phyloP scores from a whole-genome alignment of 768 basidiomycete species.

The Guyanaporus albipodus region DNA sequence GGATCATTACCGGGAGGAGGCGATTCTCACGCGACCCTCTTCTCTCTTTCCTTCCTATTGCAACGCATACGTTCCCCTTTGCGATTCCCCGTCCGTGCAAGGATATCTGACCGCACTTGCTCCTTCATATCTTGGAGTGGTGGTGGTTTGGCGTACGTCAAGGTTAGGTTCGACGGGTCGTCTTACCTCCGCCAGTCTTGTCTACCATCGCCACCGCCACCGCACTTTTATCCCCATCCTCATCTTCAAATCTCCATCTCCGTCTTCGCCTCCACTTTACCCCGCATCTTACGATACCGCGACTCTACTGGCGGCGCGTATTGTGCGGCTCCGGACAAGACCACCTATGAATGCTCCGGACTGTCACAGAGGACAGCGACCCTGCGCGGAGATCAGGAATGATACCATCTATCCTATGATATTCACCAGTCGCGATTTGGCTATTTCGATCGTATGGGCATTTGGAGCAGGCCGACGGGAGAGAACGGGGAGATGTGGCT shows the following conservation, averaged over 20 bases:
- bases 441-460: not conserved
- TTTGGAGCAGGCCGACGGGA: no score
- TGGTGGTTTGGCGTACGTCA: no score
- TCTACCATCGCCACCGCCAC: not conserved
- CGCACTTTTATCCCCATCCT: slow-evolving; percentile 1
- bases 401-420: no score
- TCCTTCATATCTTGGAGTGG: no score
- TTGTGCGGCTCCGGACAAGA: slow-evolving; percentile 5
- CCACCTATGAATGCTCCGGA: not conserved
- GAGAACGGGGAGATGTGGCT: not conserved
- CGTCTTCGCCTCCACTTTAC: not conserved
- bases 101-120: no score
- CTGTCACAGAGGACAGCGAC: not conserved
- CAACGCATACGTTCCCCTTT: no score
- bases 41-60: no score
- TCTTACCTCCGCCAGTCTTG: slow-evolving; percentile 3
- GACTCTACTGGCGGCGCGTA: not conserved
- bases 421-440: no score
- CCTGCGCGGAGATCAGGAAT: not conserved
- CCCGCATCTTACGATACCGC: not conserved
- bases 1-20: no score
- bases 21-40: no score
- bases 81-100: no score
- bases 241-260: slow-evolving; percentile 3
- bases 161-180: not conserved